A percentile compares a stretch with the other conserved stretches of the same genome.
Evolutionary conservation across 208 protist genomes (phyloP).

Genomic region (Trypanosoma lewisi): DNA sequence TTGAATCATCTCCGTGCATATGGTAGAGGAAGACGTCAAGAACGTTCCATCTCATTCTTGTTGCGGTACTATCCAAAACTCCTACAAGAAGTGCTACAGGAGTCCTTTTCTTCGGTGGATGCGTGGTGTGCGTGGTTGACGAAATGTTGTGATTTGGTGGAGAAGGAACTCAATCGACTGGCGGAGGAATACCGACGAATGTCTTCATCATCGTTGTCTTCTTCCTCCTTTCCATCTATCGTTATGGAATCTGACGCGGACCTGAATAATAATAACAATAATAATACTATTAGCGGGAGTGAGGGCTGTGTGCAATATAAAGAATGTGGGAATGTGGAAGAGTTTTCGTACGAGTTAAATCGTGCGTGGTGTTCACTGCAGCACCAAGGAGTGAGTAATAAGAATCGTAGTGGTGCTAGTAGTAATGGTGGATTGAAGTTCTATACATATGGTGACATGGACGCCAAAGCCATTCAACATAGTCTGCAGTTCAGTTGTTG

Average conservation of each 20-base stretch:
- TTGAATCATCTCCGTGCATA: constrained; percentile 37
- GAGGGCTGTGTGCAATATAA: neutral
- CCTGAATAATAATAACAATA: no score
- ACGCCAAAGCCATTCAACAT: constrained; percentile 43
- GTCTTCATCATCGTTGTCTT: constrained; percentile 1
- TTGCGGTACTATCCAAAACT: constrained; percentile 43
- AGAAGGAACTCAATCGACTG: constrained; percentile 35
- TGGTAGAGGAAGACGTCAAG: constrained; percentile 45
- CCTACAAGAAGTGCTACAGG: constrained; percentile 43
- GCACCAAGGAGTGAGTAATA: neutral
- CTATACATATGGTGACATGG: constrained; percentile 57
- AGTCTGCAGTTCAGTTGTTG: constrained; percentile 32
- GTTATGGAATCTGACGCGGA: neutral
- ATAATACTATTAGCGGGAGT: no score
- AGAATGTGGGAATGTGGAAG: constrained; percentile 38
- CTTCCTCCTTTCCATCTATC: neutral
- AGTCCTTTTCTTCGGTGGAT: constrained; percentile 33
- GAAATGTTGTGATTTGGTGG: constrained; percentile 28
- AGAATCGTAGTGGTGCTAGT: no score
- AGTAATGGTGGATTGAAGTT: constrained; percentile 30
- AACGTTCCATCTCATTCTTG: constrained; percentile 44
- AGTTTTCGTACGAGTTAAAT: constrained; percentile 31
- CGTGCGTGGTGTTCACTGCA: constrained; percentile 34
- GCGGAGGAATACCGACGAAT: constrained; percentile 19
- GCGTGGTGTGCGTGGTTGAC: constrained; percentile 50